Conservation (phyloP, 2,329 filamentous ascomycete genomes). For the Cladosporium sp. region DNA sequence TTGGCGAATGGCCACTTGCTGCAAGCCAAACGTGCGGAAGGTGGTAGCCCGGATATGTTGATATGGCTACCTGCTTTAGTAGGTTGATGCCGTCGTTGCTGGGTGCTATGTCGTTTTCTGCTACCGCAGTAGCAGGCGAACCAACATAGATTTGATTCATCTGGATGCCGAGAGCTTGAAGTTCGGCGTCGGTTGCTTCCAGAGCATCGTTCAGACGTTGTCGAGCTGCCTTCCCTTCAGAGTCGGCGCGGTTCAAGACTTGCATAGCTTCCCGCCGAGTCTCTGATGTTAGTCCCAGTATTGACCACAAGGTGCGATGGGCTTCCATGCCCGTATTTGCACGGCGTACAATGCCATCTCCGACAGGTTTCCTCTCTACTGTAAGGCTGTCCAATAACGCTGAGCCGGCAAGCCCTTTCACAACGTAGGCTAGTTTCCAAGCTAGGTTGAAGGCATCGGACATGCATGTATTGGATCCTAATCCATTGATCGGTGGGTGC, state of each 20-base stretch:
- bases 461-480: constrained; percentile 59
- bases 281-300: not conserved
- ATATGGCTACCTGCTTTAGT: constrained; percentile 43
- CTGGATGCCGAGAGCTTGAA: constrained; percentile 57
- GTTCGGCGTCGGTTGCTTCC: constrained; percentile 31
- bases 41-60: constrained; percentile 59
- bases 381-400: constrained; percentile 34
- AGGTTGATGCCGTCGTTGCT: constrained; percentile 10
- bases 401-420: constrained; percentile 29
- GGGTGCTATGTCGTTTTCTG: not conserved
- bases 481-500: constrained; percentile 59
- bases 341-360: constrained; percentile 54
- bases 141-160: constrained; percentile 58
- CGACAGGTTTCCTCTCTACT: constrained; percentile 39
- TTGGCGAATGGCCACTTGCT: constrained; percentile 45
- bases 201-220: constrained; percentile 21
- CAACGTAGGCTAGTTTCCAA: constrained; percentile 39
- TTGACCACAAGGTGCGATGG: not conserved
- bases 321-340: constrained; percentile 55
- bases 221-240: constrained; percentile 38
- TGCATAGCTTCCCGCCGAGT: not conserved
- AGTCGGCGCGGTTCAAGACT: not conserved
- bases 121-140: constrained; percentile 31
- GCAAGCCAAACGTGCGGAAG: constrained; percentile 65
- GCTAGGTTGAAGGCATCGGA: constrained; percentile 41